Evolutionary conservation across 129 eudicot species (phyloP).

Genomic region (Flaveria bidentis): DNA sequence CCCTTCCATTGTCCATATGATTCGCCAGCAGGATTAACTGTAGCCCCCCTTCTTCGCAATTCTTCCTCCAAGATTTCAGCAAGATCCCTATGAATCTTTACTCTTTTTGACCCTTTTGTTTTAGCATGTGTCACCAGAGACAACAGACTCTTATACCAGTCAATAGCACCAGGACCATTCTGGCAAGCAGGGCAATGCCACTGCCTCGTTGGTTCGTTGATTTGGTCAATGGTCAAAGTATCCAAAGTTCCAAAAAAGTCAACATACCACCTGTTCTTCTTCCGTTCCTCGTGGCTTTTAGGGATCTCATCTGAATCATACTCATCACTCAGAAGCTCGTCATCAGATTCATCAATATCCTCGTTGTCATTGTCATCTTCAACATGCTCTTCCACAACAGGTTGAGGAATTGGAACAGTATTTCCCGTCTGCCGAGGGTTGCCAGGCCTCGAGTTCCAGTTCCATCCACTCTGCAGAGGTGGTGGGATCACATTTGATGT

Average conservation of each 20-base stretch:
- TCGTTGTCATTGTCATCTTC: neutral
- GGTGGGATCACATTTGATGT: neutral
- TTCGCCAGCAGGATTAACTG: slow-evolving; percentile 6
- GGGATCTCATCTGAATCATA: slow-evolving; percentile 12
- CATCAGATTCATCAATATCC: neutral
- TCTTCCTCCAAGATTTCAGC: slow-evolving; percentile 5
- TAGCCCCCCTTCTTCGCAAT: neutral
- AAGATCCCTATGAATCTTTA: slow-evolving; percentile 17
- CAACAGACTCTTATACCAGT: neutral
- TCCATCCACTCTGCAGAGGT: slow-evolving; percentile 19
- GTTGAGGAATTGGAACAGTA: neutral
- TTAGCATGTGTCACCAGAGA: slow-evolving; percentile 7
- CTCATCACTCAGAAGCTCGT: slow-evolving; percentile 5
- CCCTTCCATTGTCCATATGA: slow-evolving; percentile 17
- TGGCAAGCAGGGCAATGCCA: slow-evolving; percentile 23
- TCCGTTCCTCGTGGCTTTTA: slow-evolving; percentile 15
- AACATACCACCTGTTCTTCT: slow-evolving; percentile 10
- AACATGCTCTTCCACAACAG: slow-evolving; percentile 3
- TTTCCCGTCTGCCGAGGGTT: neutral
- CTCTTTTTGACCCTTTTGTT: slow-evolving; percentile 17
- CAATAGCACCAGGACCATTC: slow-evolving; percentile 18
- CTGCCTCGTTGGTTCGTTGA: slow-evolving; percentile 5
- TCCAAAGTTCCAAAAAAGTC: slow-evolving; percentile 10
- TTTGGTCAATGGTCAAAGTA: slow-evolving; percentile 16
- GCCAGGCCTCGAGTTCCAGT: slow-evolving; percentile 10